Percentiles rank a stretch among this genome's conserved stretches.
Evolutionary conservation across 1,139 yeast species (phyloP).

Genomic region (Saccharomyces hybrid): DNA sequence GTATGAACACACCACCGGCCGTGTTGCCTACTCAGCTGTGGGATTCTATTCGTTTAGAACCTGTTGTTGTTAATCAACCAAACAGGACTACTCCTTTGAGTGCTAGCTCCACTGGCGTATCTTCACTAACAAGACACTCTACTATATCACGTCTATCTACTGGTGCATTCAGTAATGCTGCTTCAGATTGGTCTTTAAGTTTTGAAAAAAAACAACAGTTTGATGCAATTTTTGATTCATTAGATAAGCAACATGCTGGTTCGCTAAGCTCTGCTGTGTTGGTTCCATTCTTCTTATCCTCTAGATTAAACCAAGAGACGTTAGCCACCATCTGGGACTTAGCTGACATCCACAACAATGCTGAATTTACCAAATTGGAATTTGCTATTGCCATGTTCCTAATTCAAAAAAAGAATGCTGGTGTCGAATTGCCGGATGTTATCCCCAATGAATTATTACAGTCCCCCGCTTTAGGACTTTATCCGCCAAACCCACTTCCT

Average conservation of each 20-base stretch:
- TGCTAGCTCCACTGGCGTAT: slow-evolving; percentile 31
- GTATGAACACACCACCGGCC: slow-evolving; percentile 60
- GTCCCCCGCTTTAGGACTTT: slow-evolving; percentile 29
- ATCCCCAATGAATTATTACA: slow-evolving; percentile 49
- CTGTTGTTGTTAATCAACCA: slow-evolving; percentile 53
- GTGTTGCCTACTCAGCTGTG: slow-evolving; percentile 60
- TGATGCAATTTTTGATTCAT: slow-evolving; percentile 66
- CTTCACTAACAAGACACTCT: slow-evolving; percentile 24
- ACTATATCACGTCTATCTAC: slow-evolving; percentile 28
- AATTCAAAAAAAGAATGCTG: slow-evolving; percentile 76
- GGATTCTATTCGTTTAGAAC: slow-evolving; percentile 40
- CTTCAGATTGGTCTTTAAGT: slow-evolving; percentile 62
- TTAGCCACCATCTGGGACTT: slow-evolving; percentile 93
- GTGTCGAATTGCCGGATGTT: slow-evolving; percentile 65
- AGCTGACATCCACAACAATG: slow-evolving; percentile 83
- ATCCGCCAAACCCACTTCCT: slow-evolving; percentile 16
- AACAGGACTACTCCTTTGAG: slow-evolving; percentile 37
- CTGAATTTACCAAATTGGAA: slow-evolving; percentile 70
- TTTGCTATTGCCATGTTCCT: slow-evolving; percentile 91
- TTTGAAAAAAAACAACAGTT: slow-evolving; percentile 69
- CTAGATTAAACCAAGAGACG: slow-evolving; percentile 76
- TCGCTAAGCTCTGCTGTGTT: slow-evolving; percentile 68
- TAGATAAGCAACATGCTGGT: slow-evolving; percentile 63
- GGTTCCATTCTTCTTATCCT: slow-evolving; percentile 82
- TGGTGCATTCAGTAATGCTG: slow-evolving; percentile 47